phyloP scores from a whole-genome alignment of 2,329 filamentous ascomycete species.

The Westerdykella aurantiaca region DNA sequence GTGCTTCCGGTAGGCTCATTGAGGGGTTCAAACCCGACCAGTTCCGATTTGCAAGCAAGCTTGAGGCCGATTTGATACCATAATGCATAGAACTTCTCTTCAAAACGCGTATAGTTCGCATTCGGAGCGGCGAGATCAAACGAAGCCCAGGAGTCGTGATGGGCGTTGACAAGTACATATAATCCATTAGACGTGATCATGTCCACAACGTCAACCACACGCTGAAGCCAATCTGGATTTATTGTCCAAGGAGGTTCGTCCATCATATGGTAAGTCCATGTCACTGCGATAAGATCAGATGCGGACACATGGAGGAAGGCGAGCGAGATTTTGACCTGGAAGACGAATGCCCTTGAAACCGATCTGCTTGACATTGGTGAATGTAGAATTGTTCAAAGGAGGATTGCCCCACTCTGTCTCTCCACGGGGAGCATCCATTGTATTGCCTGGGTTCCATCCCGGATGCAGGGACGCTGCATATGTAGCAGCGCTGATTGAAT shows the following conservation, averaged over 20 bases:
- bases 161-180: slow-evolving; percentile 50
- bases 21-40: slow-evolving; percentile 50
- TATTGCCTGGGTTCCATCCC: slow-evolving; percentile 55
- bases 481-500: slow-evolving; percentile 38
- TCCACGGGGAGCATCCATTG: slow-evolving; percentile 47
- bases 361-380: slow-evolving; percentile 44
- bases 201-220: slow-evolving; percentile 51
- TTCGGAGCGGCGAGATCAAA: slow-evolving; percentile 42
- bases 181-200: slow-evolving; percentile 46
- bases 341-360: slow-evolving; percentile 53
- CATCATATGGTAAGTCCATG: slow-evolving; percentile 49
- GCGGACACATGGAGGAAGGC: not conserved
- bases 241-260: slow-evolving; percentile 47
- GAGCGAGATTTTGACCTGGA: slow-evolving; percentile 25
- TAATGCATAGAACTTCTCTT: slow-evolving; percentile 49
- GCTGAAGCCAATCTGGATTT: slow-evolving; percentile 47
- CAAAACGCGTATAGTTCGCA: slow-evolving; percentile 45
- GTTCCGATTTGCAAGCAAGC: slow-evolving; percentile 47
- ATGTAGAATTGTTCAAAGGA: slow-evolving; percentile 41
- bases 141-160: slow-evolving; percentile 54
- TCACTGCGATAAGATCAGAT: slow-evolving; percentile 34
- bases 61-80: slow-evolving; percentile 50
- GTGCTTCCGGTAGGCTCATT: slow-evolving; percentile 50
- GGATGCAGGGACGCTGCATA: slow-evolving; percentile 44
- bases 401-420: slow-evolving; percentile 50